phyloP scores from a whole-genome alignment of 2,329 filamentous ascomycete genomes.

The Plectosphaerella cucumerina region DNA sequence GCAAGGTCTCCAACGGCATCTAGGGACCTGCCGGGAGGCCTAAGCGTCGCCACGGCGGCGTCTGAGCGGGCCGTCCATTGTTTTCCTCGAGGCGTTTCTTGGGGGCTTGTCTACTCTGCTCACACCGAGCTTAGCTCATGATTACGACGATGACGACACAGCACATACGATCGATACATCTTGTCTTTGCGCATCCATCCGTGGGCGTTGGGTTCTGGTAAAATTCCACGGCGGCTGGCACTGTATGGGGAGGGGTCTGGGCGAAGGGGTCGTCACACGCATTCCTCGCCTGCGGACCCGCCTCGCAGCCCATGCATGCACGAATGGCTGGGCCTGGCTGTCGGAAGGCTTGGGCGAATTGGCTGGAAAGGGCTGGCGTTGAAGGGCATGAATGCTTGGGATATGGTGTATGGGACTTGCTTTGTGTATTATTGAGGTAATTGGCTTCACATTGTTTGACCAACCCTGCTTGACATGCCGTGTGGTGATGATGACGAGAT shows the following conservation, averaged over 20 bases:
- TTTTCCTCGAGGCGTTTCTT: slow-evolving; percentile 3
- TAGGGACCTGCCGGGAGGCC: slow-evolving; percentile 18
- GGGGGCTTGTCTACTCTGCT: neutral
- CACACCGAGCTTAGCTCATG: slow-evolving; percentile 1
- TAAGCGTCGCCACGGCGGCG: slow-evolving; percentile 11
- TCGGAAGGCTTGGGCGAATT: neutral
- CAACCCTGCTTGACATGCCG: neutral
- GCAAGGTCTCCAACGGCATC: slow-evolving; percentile 48
- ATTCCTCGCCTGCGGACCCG: too few species aligned
- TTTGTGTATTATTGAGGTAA: neutral
- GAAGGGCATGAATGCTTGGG: neutral
- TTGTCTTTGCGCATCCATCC: neutral
- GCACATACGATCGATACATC: neutral
- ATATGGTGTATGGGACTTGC: neutral
- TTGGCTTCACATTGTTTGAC: neutral
- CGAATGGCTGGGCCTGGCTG: too few species aligned
- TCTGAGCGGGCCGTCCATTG: slow-evolving; percentile 10
- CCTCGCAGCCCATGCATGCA: too few species aligned
- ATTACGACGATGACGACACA: slow-evolving; percentile 5
- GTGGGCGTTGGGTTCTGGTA: neutral
- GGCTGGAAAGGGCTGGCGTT: neutral
- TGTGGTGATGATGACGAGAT: slow-evolving; percentile 6
- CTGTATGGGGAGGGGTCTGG: too few species aligned
- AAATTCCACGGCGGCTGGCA: too few species aligned
- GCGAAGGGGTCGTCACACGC: too few species aligned